Conservation (phyloP, 2,329 filamentous ascomycete genomes). For the Aureobasidium sp. region DNA sequence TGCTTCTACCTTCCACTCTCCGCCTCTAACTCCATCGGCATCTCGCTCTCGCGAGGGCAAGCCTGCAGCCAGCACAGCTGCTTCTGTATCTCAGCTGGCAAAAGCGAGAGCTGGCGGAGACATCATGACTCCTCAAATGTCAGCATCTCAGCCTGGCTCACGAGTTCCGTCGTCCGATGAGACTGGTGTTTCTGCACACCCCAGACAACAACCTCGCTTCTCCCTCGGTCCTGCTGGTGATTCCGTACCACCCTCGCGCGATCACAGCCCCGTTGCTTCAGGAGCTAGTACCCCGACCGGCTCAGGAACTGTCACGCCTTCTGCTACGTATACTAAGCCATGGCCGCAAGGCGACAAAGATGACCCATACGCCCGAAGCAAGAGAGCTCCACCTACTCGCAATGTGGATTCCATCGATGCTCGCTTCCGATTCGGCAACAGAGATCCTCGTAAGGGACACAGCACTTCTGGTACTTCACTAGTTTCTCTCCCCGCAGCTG, state of each 20-base stretch:
- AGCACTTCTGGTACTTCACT: slow-evolving; percentile 23
- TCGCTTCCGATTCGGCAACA: slow-evolving; percentile 74
- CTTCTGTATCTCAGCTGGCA: slow-evolving; percentile 20
- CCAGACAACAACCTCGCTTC: slow-evolving; percentile 47
- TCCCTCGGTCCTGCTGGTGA: slow-evolving; percentile 51
- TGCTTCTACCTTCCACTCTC: slow-evolving; percentile 69
- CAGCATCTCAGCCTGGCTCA: slow-evolving; percentile 33
- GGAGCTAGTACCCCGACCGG: slow-evolving; percentile 44
- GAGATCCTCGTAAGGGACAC: slow-evolving; percentile 56
- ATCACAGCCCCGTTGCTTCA: slow-evolving; percentile 48
- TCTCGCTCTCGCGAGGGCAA: slow-evolving; percentile 55
- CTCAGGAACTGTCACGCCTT: slow-evolving; percentile 35
- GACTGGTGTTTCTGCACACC: slow-evolving; percentile 37
- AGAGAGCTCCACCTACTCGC: slow-evolving; percentile 61
- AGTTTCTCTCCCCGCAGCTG: slow-evolving; percentile 7
- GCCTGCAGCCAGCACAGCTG: slow-evolving; percentile 22
- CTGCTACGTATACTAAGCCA: slow-evolving; percentile 54
- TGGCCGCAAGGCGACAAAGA: slow-evolving; percentile 72
- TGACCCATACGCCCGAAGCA: slow-evolving; percentile 80
- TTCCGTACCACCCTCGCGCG: slow-evolving; percentile 46
- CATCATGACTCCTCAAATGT: slow-evolving; percentile 58
- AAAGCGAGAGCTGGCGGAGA: slow-evolving; percentile 37
- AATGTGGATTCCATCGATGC: slow-evolving; percentile 64
- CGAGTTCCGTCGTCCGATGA: slow-evolving; percentile 36
- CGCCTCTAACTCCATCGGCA: slow-evolving; percentile 79